These are phyloP conservation scores for Dioszegia aurantiaca DNA, from an alignment of 768 basidiomycete species.

Conservation along the genomic window DNA sequence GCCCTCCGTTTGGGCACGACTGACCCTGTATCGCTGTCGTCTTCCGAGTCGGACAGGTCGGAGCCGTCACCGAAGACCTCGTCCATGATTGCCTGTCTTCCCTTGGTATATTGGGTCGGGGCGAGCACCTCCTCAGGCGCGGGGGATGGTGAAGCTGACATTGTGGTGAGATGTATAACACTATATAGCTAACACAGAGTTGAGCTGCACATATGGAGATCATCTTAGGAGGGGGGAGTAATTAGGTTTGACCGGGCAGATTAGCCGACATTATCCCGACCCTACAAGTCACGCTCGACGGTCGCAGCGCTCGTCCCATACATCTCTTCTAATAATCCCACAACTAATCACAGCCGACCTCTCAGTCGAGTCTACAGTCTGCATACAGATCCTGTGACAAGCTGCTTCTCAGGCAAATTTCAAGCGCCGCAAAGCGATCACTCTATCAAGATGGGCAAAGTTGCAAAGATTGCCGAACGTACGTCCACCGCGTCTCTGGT, in stretches of 20 bases:
- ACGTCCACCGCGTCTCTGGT: neutral
- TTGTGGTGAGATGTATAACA: slow-evolving; percentile 49
- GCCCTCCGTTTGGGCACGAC: slow-evolving; percentile 19
- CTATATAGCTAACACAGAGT: too few relatives aligned
- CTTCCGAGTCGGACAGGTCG: slow-evolving; percentile 72
- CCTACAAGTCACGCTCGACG: too few relatives aligned
- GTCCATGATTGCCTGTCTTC: slow-evolving; percentile 22
- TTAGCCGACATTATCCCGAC: neutral
- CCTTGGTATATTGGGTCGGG: neutral
- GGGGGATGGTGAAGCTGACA: slow-evolving; percentile 71
- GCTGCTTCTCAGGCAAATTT: too few relatives aligned
- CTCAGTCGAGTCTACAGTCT: too few relatives aligned
- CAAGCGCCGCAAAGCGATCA: neutral
- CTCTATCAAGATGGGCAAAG: slow-evolving; percentile 16
- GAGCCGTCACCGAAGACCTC: slow-evolving; percentile 59
- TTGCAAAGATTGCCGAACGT: slow-evolving; percentile 14
- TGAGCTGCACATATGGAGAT: too few relatives aligned
- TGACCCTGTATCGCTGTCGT: slow-evolving; percentile 7
- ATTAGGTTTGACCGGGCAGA: neutral
- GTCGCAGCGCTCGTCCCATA: too few relatives aligned
- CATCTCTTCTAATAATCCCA: too few relatives aligned
- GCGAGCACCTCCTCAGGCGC: slow-evolving; percentile 44
- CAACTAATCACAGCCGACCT: too few relatives aligned
- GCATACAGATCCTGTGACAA: too few relatives aligned
- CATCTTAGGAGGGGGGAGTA: neutral